Conservation (phyloP, 2,329 filamentous ascomycete species). For the Ceratocystis eucalypticola region DNA sequence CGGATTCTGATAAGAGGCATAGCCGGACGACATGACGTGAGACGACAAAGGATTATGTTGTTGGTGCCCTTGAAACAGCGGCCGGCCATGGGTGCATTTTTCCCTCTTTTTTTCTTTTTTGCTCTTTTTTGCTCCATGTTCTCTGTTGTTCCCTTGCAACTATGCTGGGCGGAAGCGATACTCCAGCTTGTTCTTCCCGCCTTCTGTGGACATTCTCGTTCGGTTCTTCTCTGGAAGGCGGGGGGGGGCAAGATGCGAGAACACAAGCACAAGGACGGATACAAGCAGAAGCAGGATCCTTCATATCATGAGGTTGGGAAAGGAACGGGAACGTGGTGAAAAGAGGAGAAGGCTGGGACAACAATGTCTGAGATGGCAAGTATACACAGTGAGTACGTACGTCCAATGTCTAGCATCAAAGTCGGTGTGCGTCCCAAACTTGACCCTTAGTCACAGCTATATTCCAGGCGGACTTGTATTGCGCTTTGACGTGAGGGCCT, state of each 20-base stretch:
- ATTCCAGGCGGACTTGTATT: background rate
- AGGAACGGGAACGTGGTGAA: background rate
- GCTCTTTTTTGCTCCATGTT: background rate
- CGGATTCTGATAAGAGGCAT: background rate
- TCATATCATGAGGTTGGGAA: background rate
- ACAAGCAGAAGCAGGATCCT: background rate
- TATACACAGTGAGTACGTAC: background rate
- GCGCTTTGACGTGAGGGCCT: background rate
- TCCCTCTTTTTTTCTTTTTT: background rate
- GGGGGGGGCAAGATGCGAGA: background rate
- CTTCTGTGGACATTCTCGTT: background rate
- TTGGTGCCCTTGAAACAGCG: slow-evolving; percentile 2
- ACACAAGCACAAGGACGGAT: background rate
- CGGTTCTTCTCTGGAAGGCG: background rate
- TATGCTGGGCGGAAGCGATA: background rate
- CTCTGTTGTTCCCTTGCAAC: background rate
- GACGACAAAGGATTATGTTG: background rate
- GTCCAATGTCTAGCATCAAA: background rate
- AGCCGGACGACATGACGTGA: background rate
- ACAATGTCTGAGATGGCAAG: background rate
- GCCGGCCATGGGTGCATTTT: background rate
- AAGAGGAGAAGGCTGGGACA: background rate
- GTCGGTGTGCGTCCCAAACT: background rate
- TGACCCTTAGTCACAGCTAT: background rate
- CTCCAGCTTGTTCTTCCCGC: background rate